Base-by-base conservation (phyloP, 495 filamentous ascomycete species). In the Daldinia vernicosa region DNA sequence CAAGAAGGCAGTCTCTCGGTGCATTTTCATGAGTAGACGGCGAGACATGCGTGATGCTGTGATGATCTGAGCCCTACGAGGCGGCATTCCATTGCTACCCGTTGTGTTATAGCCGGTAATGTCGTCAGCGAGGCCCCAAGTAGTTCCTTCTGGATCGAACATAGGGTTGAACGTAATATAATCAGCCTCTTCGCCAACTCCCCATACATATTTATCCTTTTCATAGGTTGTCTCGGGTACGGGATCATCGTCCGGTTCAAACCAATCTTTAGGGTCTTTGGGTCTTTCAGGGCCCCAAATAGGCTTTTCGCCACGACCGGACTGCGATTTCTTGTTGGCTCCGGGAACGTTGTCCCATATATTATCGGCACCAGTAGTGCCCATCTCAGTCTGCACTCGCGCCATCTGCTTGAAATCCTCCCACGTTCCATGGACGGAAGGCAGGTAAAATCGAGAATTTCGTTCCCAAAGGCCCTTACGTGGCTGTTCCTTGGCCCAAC, bases 391-490 rank as follows among this genome's bases (percentile, higher is more conserved):
- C 72, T 97, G 93, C 8, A 95, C 92, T 45, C 92, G 89, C n/a
- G 95, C 90, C 90, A 94, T 95, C 63, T 95, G 92, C 66, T 87
- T 89, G 83, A 98, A 99, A 74, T 97, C 92, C 56, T 94, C 93
- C 93, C 93, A 99, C 19, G 85, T 86, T 11, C 94, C 95, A 74
- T 99, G 95, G 6, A 94, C 88, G 6, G 88, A 84, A 1, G 95
- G 95, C 50, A 99, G 84, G 76, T 98, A 99, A 80, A 97, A 99
- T 26, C 95, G 89, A 12, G 88, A 85, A 70, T 93, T 97, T 39
- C 96, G 89, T 78, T 99, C 96, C 96, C 95, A 98, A 1, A 98
- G 83, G 0, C 91, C 91, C 79, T 95, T 97, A 0, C 95, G 86
- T 0, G 95, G 93, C 78, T 98, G 96, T 63, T 88, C 78, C 53